A percentile compares a stretch with the other conserved stretches of the same genome.
Conservation (phyloP, 257 asterid species). For the Mentha longifolia region DNA sequence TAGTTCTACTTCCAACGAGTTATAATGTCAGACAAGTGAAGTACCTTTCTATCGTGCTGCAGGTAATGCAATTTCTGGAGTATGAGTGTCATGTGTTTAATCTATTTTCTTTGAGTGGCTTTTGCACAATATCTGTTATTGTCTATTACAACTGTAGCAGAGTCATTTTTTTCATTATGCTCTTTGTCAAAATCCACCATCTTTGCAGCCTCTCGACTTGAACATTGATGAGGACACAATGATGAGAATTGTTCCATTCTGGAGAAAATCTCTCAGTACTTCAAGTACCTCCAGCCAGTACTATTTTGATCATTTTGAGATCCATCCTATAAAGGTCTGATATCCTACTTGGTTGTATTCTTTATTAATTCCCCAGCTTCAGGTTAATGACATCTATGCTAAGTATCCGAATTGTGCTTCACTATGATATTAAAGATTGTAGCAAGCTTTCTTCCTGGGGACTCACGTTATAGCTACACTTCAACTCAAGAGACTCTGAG, state of each 20-base stretch:
- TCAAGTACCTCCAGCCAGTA: constrained; percentile 77
- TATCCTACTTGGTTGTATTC: constrained; percentile 27
- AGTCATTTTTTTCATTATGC: constrained; percentile 26
- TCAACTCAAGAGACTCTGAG: constrained; percentile 92
- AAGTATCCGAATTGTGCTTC: constrained; percentile 34
- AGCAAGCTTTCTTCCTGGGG: constrained; percentile 94
- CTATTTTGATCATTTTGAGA: constrained; percentile 96
- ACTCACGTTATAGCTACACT: constrained; percentile 71
- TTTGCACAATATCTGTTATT: constrained; percentile 1
- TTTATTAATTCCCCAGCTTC: constrained; percentile 1
- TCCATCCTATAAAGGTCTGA: constrained; percentile 89
- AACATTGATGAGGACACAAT: constrained; percentile 94
- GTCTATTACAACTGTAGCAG: not conserved
- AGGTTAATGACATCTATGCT: constrained; percentile 13
- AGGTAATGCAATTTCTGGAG: constrained; percentile 52
- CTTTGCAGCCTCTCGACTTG: constrained; percentile 89
- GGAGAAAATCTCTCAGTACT: constrained; percentile 87
- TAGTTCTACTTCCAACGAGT: constrained; percentile 69
- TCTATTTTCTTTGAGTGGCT: constrained; percentile 2
- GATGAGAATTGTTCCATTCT: constrained; percentile 88
- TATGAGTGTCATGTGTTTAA: constrained; percentile 19
- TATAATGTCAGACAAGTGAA: constrained; percentile 79
- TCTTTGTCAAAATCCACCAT: constrained; percentile 27
- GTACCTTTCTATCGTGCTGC: constrained; percentile 80
- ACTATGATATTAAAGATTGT: constrained; percentile 62